Base-by-base conservation (phyloP, 768 basidiomycete species). In the Termitomyces sp. region DNA sequence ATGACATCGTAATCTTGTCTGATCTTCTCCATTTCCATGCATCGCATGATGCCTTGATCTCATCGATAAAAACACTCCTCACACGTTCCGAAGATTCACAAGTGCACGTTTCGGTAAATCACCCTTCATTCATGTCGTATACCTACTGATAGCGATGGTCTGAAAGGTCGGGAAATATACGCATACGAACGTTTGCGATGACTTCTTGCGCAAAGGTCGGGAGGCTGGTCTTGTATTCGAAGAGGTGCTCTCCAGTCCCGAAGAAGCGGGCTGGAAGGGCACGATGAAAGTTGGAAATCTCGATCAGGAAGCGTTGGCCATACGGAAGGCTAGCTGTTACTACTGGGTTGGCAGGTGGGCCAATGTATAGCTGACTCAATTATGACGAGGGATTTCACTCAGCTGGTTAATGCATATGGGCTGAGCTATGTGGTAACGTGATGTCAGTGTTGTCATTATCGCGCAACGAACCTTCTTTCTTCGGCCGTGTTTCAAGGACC, bases 21-120 rank as follows among this genome's bases (percentile, higher is more conserved):
- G 88, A 91, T 71, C 75, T 92, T 12, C 76, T 91, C 27, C 86
- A 89, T 69, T 89, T 90, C 67, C 75, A 83, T 66, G 64, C 65
- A 55, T 86, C 83, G 45, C 89, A 89, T 67, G 77, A 75, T 57
- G 77, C 69, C 22, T 77, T 89, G 39, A 67, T 90, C 27, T 60
- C 69, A 4, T 86, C 87, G 7, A 67, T 86, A 20, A 65, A 64
- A 0, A 64, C 72, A 30, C 77, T 91, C 13, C 78, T 91, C 11
- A 69, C 73, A 13, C 77, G 68, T 45, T 67, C 72, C 1, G 51
- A 69, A 6, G 60, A 68, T 3, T 77, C 83, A 3, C 71, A 79
- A 31, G 76, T 79, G 0, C 85, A 87, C 65, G 76, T 89, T 42
- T 84, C 86, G 1, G 82, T 79, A 58, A 58, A 72, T 66, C n/a